A percentile compares a stretch with the other conserved stretches of the same genome.
Conservation (phyloP, 140 eudicot genomes). For the Oenanthe javanica region DNA sequence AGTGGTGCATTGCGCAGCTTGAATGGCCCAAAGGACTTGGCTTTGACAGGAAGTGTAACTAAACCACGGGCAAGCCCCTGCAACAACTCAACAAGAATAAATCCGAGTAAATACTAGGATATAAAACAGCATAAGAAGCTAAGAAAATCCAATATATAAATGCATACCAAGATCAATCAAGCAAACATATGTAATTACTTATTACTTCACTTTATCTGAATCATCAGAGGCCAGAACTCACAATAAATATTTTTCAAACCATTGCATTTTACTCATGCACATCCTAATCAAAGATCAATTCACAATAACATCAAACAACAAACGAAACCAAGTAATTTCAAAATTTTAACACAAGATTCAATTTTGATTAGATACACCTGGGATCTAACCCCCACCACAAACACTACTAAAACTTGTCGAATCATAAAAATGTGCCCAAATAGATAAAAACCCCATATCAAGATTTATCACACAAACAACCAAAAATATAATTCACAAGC, state of each 20-base stretch:
- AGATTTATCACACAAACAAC: not conserved
- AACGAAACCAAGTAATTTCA: not conserved
- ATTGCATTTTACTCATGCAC: not conserved
- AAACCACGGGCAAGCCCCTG: conserved; percentile 49
- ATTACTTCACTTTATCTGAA: not conserved
- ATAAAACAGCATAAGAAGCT: not conserved
- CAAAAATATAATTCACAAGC: not conserved
- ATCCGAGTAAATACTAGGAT: not conserved
- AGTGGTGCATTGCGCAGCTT: conserved; percentile 31
- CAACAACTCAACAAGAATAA: conserved; percentile 9
- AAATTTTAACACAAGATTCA: not conserved
- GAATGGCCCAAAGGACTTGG: conserved; percentile 40
- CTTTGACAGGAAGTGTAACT: conserved; percentile 44
- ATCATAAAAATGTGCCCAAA: not conserved
- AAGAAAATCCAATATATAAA: too few species aligned
- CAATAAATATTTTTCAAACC: not conserved
- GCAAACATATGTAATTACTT: not conserved
- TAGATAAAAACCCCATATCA: not conserved
- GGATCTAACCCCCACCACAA: not conserved
- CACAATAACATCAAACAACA: not conserved
- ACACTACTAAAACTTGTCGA: not conserved
- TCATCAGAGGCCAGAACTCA: not conserved
- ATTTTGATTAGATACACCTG: not conserved
- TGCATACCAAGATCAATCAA: not conserved
- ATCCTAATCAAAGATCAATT: not conserved